Evolutionary conservation across 371 early-diverging fungal genomes (phyloP), one percentile per base, ranked within the genome.

Genomic region (Lichtheimia ornata): DNA sequence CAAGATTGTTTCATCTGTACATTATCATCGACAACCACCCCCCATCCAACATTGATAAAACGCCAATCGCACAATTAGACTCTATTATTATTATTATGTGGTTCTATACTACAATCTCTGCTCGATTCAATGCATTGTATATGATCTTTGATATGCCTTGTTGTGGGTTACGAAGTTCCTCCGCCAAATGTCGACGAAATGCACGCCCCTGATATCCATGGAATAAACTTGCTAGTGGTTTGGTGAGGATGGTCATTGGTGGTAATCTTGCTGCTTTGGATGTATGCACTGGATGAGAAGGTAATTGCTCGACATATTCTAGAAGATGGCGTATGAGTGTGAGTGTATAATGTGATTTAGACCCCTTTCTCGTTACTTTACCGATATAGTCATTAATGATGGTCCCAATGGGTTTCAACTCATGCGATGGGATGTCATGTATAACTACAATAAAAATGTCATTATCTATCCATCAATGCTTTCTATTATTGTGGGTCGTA

Each of bases 141-240:
- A 73, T 68, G 17, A 73, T 49, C 57, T 64, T 30, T 52, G 42
- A 17, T 41, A 41, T 14, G 13, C 45, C 24, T 53, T 63, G 43
- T 17, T 40, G 25, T 44, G 57, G 22, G 44, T 45, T 27, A 2
- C 57, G 43, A 24, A 73, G 49, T 59, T 58, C 56, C 17, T 69
- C 55, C 43, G 58, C 54, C 2, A 76, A 58, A 42, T 67, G 50
- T 13, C 71, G 72, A 13, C 79, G 76, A 30, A 76, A 79, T 4
- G 59, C 55, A 7, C 76, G 70, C 0, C 79, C 79, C 24, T 58
- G n/a, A 0, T 57, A 55, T 9, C 76, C 76, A 24, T 59, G 43
- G 50, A 58, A 79, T 4, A 79, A 18, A 51, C 61, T 66, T 57
- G 69, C 73, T 4, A 79, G 27, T 22, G 79, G 79, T 50, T 73